Evolutionary conservation across 345 rosid genomes (phyloP).

Genomic region (Mallotus nudiflorus): DNA sequence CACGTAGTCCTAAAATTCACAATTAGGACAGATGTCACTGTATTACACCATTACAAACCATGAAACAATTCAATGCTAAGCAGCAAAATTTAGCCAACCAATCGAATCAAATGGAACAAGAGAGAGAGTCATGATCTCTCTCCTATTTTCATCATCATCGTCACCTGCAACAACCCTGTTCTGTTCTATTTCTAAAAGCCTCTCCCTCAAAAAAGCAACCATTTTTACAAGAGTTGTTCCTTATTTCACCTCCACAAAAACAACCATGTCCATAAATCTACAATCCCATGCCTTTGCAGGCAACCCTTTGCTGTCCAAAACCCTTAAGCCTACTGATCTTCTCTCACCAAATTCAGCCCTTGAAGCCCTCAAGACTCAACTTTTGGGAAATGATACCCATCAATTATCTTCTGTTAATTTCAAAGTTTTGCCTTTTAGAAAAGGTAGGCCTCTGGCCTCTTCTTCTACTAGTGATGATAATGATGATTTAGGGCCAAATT

Average conservation of each 20-base stretch:
- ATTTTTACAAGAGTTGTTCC: constrained; percentile 21
- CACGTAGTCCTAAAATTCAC: too few species aligned
- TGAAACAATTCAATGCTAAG: neutral
- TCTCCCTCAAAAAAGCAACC: constrained; percentile 23
- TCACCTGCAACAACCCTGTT: constrained; percentile 17
- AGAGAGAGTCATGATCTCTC: constrained; percentile 37
- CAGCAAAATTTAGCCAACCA: constrained; percentile 4
- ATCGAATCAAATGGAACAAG: constrained; percentile 7
- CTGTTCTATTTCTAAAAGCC: constrained; percentile 19
- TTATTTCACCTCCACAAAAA: constrained; percentile 20
- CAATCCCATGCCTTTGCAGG: constrained; percentile 81
- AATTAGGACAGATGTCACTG: neutral
- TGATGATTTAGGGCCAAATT: constrained; percentile 44
- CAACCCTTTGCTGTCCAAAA: constrained; percentile 57
- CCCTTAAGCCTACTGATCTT: constrained; percentile 59
- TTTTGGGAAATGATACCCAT: constrained; percentile 39
- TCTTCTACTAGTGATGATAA: constrained; percentile 44
- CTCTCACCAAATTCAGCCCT: constrained; percentile 62
- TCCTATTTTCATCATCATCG: constrained; percentile 22
- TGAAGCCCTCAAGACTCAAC: constrained; percentile 59
- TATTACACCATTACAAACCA: neutral
- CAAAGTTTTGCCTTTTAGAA: constrained; percentile 75
- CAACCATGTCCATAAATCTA: constrained; percentile 62
- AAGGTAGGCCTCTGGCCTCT: constrained; percentile 77
- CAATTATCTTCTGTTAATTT: constrained; percentile 50